A percentile compares a stretch with the other conserved stretches of the same genome.
Conservation (phyloP, 192 early-diverging fungal genomes). For the Coemansia asiatica region DNA sequence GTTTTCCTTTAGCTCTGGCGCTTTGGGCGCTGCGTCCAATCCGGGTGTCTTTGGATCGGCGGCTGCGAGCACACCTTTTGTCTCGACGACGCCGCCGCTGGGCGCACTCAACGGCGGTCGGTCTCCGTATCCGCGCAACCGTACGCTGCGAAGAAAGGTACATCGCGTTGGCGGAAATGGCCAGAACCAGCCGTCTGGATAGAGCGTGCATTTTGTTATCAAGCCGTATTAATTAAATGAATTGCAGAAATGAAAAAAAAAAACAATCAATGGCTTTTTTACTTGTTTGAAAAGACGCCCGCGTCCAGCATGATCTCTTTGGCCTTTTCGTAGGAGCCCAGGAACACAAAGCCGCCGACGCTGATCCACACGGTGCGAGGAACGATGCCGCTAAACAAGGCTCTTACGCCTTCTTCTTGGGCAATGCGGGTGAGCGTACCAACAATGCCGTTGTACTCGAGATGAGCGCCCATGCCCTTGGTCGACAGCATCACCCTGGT, state of each 20-base stretch:
- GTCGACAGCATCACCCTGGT: slow-evolving; percentile 94
- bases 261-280: too few relatives aligned
- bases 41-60: neutral
- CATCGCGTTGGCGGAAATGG: slow-evolving; percentile 27
- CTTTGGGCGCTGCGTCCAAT: neutral
- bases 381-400: slow-evolving; percentile 85
- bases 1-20: slow-evolving; percentile 20
- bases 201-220: neutral
- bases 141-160: slow-evolving; percentile 45
- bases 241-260: too few relatives aligned
- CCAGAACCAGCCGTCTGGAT: neutral
- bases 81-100: slow-evolving; percentile 33
- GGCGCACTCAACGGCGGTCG: slow-evolving; percentile 20
- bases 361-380: slow-evolving; percentile 95
- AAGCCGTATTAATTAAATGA: neutral
- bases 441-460: slow-evolving; percentile 67
- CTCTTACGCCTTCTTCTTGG: slow-evolving; percentile 72
- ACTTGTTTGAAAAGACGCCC: slow-evolving; percentile 24
- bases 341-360: slow-evolving; percentile 91
- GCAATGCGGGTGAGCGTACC: slow-evolving; percentile 73
- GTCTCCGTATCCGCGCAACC: slow-evolving; percentile 52
- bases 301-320: slow-evolving; percentile 41
- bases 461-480: slow-evolving; percentile 32
- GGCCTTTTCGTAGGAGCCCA: slow-evolving; percentile 91
- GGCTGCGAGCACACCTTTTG: slow-evolving; percentile 19